Evolutionary conservation across 768 basidiomycete species (phyloP), one percentile per base, ranked within the genome.

Genomic region (Daedaleopsis nitida): DNA sequence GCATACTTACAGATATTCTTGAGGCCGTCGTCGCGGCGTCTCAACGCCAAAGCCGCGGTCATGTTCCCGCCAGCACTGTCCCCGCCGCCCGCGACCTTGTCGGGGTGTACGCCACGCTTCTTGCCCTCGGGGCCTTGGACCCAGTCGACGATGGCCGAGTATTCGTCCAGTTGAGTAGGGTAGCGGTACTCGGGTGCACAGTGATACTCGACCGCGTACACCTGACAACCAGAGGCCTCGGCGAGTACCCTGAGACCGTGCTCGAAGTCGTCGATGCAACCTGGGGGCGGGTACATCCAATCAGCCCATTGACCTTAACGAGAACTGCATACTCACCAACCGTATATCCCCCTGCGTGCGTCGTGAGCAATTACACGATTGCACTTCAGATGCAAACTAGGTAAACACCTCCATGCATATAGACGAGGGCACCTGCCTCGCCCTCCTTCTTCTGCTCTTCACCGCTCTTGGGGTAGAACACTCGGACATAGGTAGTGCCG

Each of bases 11-110:
- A 23, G 7, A 59, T 52, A 24, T 59, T 59, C 44, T 59, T 59
- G 21, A 44, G 24, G 5, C 52, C 51, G n/a, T 53, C 32, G 43
- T 64, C 59, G 23, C 58, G 53, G 27, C 59, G 23, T 27, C 63
- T 27, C 13, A 64, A 55, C 14, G 58, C 52, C 12, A 57, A 19
- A 1, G 52, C 60, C 52, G 64, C 59, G 34, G 56, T 58, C 59
- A 61, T 65, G 37, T 65, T 60, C 14, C 64, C 64, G 12, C 60
- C 60, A 0, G 64, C 56, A 21, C 59, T 61, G 47, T 65, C 64
- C 1, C 59, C 64, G 17, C 59, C 64, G 42, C 55, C 64, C 10
- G 59, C 43, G 37, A 65, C n/a, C 52, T 51, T 55, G 48, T 61
- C 52, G 8, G 59, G 51, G 43, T 61, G 55, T 35, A 65, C 64